Percentiles rank a stretch among this genome's conserved stretches.
These are phyloP conservation scores for Tieghemiomyces parasiticus DNA, from an alignment of 192 early-diverging fungal species.

Conservation along the genomic window DNA sequence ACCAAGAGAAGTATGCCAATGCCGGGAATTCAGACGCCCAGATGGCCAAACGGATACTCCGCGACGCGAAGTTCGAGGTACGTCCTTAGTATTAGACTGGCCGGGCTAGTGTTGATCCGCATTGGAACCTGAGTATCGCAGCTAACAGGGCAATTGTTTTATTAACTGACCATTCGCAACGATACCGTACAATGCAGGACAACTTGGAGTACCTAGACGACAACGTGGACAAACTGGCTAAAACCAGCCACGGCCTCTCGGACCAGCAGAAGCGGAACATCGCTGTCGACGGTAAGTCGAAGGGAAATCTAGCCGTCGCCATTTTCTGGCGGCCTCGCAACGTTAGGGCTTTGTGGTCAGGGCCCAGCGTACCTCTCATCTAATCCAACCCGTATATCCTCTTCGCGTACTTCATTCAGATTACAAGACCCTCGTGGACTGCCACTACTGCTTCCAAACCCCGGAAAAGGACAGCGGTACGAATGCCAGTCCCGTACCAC, in stretches of 20 bases:
- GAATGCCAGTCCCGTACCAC: conserved; percentile 33
- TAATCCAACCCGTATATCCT: too few relatives aligned
- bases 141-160: too few relatives aligned
- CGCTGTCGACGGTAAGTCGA: conserved; percentile 35
- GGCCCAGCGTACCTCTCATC: too few relatives aligned
- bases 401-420: conserved; percentile 33
- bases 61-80: conserved; percentile 6
- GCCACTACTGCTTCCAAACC: conserved; percentile 60
- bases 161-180: too few relatives aligned
- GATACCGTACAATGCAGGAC: conserved; percentile 22
- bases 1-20: conserved; percentile 11
- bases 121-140: too few relatives aligned
- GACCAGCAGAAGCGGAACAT: conserved; percentile 48
- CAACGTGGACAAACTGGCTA: conserved; percentile 56
- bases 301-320: too few relatives aligned
- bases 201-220: conserved; percentile 91
- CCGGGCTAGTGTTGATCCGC: too few relatives aligned
- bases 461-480: conserved; percentile 16
- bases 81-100: too few relatives aligned
- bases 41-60: conserved; percentile 8
- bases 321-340: too few relatives aligned
- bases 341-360: too few relatives aligned
- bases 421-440: conserved; percentile 53
- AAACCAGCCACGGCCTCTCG: conserved; percentile 34
- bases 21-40: background rate